Conservation (phyloP, 1,139 yeast genomes). For the Magnusiomyces sp. region DNA sequence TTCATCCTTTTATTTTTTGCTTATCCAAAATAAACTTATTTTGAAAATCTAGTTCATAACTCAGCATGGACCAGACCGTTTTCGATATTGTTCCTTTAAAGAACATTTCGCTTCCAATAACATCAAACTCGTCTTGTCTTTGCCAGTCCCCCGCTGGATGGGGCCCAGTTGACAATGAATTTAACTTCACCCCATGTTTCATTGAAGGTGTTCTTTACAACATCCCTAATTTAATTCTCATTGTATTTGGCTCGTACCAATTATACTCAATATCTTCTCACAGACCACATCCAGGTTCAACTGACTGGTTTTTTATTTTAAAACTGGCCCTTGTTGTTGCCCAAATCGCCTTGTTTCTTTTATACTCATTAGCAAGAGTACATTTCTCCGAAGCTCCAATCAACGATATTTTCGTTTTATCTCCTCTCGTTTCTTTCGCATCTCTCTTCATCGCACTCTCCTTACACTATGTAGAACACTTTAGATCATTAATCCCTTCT, state of each 20-base stretch:
- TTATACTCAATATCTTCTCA: constrained; percentile 27
- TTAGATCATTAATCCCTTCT: constrained; percentile 52
- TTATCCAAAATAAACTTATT: too few relatives aligned
- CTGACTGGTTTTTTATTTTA: constrained; percentile 36
- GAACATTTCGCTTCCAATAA: too few relatives aligned
- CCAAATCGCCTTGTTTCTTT: constrained; percentile 36
- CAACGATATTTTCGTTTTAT: constrained; percentile 38
- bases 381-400: constrained; percentile 16
- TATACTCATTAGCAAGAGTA: constrained; percentile 25
- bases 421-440: constrained; percentile 35
- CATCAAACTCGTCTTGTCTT: too few relatives aligned
- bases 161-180: constrained; percentile 53
- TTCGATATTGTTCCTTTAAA: too few relatives aligned
- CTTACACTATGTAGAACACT: constrained; percentile 66
- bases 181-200: constrained; percentile 77
- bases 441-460: constrained; percentile 45
- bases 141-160: constrained; percentile 57
- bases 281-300: constrained; percentile 27
- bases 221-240: constrained; percentile 42
- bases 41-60: too few relatives aligned
- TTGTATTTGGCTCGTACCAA: constrained; percentile 46
- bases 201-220: constrained; percentile 60
- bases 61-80: too few relatives aligned
- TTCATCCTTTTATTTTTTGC: too few relatives aligned
- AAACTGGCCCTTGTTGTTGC: constrained; percentile 33